Percentiles rank a stretch among this genome's conserved stretches.
These are phyloP conservation scores for Mesostigma viride DNA, from an alignment of 139 green algal genomes.

Conservation along the genomic window DNA sequence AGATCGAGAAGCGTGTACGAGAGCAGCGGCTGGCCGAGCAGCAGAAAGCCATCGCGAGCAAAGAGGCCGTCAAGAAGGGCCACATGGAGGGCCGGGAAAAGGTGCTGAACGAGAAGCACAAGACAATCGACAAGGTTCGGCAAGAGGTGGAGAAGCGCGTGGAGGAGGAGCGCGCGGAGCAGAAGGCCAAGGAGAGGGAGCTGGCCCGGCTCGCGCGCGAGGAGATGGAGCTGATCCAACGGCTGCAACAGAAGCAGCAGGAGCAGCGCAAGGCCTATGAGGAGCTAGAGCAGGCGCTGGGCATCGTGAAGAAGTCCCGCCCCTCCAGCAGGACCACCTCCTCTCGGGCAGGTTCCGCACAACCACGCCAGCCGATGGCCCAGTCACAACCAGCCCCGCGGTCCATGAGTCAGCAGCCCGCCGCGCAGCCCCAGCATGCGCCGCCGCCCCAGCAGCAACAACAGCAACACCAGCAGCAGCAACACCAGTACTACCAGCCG, in stretches of 20 bases:
- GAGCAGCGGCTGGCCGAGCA: neutral
- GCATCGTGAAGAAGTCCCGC: neutral
- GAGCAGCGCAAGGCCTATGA: slow-evolving; percentile 47
- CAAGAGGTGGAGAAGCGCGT: neutral
- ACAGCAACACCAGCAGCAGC: no score
- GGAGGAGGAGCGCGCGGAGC: neutral
- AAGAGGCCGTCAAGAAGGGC: neutral
- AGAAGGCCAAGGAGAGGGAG: neutral
- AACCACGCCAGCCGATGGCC: no score
- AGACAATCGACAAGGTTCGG: neutral
- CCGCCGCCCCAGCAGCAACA: no score
- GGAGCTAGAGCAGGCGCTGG: slow-evolving; percentile 46
- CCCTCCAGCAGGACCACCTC: slow-evolving; percentile 3
- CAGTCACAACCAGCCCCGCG: no score
- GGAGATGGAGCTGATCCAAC: slow-evolving; percentile 55
- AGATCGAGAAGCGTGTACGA: neutral
- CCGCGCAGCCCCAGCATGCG: neutral
- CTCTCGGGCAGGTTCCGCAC: no score
- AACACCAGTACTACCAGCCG: neutral
- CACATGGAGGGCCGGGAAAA: neutral
- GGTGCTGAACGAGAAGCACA: neutral
- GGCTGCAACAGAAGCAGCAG: slow-evolving; percentile 49
- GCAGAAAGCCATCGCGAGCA: no score
- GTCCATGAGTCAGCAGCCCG: neutral
- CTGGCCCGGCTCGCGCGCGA: slow-evolving; percentile 44